Conservation (phyloP, 2,329 filamentous ascomycete species). For the Calonectria pauciramosa region DNA sequence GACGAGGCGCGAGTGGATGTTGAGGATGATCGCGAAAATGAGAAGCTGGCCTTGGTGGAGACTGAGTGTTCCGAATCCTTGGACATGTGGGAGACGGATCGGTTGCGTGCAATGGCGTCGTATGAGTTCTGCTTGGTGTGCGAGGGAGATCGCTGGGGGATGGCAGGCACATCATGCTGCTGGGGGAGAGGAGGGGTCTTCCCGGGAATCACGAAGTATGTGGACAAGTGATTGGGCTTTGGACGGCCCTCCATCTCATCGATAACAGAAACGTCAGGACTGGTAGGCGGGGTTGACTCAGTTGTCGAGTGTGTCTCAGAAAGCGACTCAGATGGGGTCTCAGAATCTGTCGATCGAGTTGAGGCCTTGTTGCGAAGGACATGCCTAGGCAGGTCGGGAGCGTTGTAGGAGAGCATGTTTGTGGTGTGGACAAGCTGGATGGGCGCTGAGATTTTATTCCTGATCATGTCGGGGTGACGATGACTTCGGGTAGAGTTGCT, state of each 20-base stretch:
- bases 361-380: constrained; percentile 37
- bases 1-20: constrained; percentile 67
- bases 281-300: constrained; percentile 74
- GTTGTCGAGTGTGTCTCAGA: constrained; percentile 74
- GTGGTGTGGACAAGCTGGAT: constrained; percentile 92
- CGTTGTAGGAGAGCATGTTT: constrained; percentile 96
- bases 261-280: constrained; percentile 74
- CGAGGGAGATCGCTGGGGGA: constrained; percentile 84
- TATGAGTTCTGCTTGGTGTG: constrained; percentile 89
- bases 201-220: constrained; percentile 71
- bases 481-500: constrained; percentile 63
- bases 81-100: constrained; percentile 73
- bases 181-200: constrained; percentile 56
- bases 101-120: constrained; percentile 77
- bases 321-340: constrained; percentile 24
- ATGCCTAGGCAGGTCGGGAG: constrained; percentile 80
- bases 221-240: constrained; percentile 76
- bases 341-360: constrained; percentile 53
- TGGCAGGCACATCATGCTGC: constrained; percentile 61
- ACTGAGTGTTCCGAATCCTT: constrained; percentile 66
- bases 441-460: constrained; percentile 87
- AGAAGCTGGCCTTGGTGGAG: constrained; percentile 69
- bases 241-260: constrained; percentile 69
- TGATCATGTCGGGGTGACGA: constrained; percentile 58
- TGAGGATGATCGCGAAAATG: constrained; percentile 70